Percentiles rank a stretch among this genome's conserved stretches.
Evolutionary conservation across 1,284 basidiomycete species (phyloP).

Genomic region (Sporisorium reilianum): DNA sequence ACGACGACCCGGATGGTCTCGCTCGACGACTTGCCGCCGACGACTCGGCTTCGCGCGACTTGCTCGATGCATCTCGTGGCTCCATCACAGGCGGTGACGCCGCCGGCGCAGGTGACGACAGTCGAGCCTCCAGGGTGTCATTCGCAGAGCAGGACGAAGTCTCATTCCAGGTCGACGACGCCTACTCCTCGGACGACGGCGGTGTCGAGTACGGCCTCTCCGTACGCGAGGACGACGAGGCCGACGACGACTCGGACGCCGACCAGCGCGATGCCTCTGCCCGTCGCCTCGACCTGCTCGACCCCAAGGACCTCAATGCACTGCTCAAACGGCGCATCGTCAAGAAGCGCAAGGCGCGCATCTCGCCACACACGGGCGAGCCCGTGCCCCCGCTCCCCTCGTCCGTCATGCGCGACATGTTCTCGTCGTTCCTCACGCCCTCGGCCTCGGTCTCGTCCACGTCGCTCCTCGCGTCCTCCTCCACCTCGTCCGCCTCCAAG

Average conservation of each 20-base stretch:
- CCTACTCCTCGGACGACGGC: slow-evolving; percentile 41
- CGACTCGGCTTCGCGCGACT: slow-evolving; percentile 11
- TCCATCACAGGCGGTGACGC: slow-evolving; percentile 12
- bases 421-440: slow-evolving; percentile 40
- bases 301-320: slow-evolving; percentile 43
- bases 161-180: slow-evolving; percentile 36
- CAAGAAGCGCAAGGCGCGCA: slow-evolving; percentile 43
- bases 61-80: neutral
- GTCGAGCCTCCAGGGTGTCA: slow-evolving; percentile 25
- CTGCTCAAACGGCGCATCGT: slow-evolving; percentile 48
- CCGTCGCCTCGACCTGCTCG: slow-evolving; percentile 29
- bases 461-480: slow-evolving; percentile 14
- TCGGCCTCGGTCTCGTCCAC: slow-evolving; percentile 6
- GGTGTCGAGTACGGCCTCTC: slow-evolving; percentile 29
- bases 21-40: slow-evolving; percentile 21
- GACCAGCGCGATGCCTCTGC: slow-evolving; percentile 23
- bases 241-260: slow-evolving; percentile 22
- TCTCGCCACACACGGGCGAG: slow-evolving; percentile 31
- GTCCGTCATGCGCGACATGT: slow-evolving; percentile 43
- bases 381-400: slow-evolving; percentile 37
- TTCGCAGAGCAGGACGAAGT: slow-evolving; percentile 37
- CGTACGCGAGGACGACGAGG: slow-evolving; percentile 19
- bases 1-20: slow-evolving; percentile 33
- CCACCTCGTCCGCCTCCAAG: slow-evolving; percentile 3
- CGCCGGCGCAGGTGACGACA: slow-evolving; percentile 13